These are phyloP conservation scores for Garcia nutans DNA, from an alignment of 345 rosid species.

Conservation along the genomic window DNA sequence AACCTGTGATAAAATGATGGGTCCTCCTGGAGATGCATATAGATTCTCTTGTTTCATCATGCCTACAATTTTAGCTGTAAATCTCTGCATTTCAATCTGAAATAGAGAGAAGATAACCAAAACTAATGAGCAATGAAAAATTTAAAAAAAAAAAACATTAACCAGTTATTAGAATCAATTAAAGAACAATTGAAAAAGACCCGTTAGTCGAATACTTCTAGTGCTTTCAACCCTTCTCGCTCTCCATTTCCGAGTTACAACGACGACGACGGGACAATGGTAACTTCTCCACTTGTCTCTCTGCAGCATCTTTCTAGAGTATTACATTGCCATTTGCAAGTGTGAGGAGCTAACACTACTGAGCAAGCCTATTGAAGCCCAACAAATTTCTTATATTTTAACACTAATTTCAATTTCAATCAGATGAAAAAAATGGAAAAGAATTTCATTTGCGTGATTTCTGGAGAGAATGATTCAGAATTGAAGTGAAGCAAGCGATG, in stretches of 20 bases:
- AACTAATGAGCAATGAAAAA: constrained; percentile 1
- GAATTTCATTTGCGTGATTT: too few species aligned
- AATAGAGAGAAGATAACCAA: constrained; percentile 4
- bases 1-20: constrained; percentile 94
- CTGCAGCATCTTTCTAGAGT: too few species aligned
- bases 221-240: too few species aligned
- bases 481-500: constrained; percentile 31
- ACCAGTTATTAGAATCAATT: not conserved
- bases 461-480: too few species aligned
- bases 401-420: not conserved
- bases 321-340: too few species aligned
- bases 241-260: too few species aligned
- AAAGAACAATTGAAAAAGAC: not conserved
- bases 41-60: constrained; percentile 88
- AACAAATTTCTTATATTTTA: not conserved
- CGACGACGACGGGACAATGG: too few species aligned
- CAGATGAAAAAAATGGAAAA: not conserved
- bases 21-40: constrained; percentile 95
- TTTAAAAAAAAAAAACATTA: not conserved
- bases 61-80: constrained; percentile 81
- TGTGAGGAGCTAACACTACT: too few species aligned
- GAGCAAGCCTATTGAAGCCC: too few species aligned
- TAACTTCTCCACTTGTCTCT: too few species aligned
- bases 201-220: too few species aligned
- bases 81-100: constrained; percentile 85